These are phyloP conservation scores for Cryptosporidium tyzzeri DNA, from an alignment of 169 alveolate genomes.

Conservation along the genomic window DNA sequence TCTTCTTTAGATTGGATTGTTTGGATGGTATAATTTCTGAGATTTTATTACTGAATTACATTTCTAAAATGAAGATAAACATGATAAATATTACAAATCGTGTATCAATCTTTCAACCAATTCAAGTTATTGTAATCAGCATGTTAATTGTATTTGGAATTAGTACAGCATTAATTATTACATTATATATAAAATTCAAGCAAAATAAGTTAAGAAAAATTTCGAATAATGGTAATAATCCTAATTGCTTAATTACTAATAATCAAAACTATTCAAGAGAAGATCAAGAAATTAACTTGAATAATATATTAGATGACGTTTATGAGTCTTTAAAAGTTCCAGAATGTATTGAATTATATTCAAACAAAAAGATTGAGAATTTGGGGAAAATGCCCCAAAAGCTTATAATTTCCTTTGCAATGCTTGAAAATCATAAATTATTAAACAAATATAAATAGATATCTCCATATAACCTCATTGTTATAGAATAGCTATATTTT, in stretches of 20 bases:
- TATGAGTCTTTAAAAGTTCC: constrained; percentile 71
- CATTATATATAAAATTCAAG: constrained; percentile 17
- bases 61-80: constrained; percentile 1
- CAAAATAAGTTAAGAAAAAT: neutral
- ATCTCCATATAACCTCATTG: neutral
- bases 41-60: neutral
- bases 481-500: neutral
- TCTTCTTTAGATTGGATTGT: constrained; percentile 31
- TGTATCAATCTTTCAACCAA: constrained; percentile 50
- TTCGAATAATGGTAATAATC: neutral
- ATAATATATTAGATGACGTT: constrained; percentile 57
- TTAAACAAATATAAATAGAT: neutral
- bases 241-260: neutral
- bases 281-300: constrained; percentile 8
- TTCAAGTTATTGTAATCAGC: constrained; percentile 17
- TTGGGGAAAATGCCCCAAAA: constrained; percentile 67
- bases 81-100: neutral
- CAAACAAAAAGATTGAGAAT: constrained; percentile 3
- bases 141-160: constrained; percentile 5
- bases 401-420: constrained; percentile 27
- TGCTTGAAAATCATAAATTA: constrained; percentile 5
- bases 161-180: neutral
- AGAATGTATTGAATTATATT: constrained; percentile 27
- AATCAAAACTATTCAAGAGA: neutral
- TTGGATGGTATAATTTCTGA: constrained; percentile 29